Evolutionary conservation across 805 yeast species (phyloP).

Genomic region (Hanseniaspora singularis): DNA sequence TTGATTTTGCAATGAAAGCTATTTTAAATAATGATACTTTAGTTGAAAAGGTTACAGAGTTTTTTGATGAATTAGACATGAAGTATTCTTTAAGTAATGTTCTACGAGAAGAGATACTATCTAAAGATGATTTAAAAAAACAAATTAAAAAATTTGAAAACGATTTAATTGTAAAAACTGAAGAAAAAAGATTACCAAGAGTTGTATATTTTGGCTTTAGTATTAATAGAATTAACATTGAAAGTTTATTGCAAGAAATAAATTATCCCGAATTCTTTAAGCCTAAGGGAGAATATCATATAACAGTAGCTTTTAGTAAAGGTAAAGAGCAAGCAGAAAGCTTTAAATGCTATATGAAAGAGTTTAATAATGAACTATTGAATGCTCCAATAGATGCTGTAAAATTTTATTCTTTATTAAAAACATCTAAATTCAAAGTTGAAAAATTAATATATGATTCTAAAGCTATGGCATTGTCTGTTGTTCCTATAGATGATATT

Average conservation of each 20-base stretch:
- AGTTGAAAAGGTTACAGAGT: constrained; percentile 32
- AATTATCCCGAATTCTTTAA: background rate
- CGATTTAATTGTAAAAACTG: constrained; percentile 16
- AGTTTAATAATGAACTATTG: background rate
- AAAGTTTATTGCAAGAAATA: constrained; percentile 18
- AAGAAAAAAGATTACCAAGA: constrained; percentile 17
- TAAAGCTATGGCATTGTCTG: constrained; percentile 44
- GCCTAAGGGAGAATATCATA: constrained; percentile 19
- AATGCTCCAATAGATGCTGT: background rate
- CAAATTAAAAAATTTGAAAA: constrained; percentile 16
- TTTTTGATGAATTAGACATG: constrained; percentile 37
- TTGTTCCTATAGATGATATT: constrained; percentile 25
- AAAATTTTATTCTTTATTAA: background rate
- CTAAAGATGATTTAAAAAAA: constrained; percentile 25
- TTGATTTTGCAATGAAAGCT: constrained; percentile 28
- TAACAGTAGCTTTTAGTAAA: constrained; percentile 23
- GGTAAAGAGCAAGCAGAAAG: background rate
- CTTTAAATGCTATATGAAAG: background rate
- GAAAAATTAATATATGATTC: constrained; percentile 39
- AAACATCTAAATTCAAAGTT: constrained; percentile 28
- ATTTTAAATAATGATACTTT: constrained; percentile 39
- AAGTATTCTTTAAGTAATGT: constrained; percentile 33
- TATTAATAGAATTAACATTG: constrained; percentile 22
- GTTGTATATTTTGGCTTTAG: constrained; percentile 40
- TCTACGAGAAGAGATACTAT: constrained; percentile 40